phyloP scores from a whole-genome alignment of 192 early-diverging fungal species.

The Linnemannia zychae region DNA sequence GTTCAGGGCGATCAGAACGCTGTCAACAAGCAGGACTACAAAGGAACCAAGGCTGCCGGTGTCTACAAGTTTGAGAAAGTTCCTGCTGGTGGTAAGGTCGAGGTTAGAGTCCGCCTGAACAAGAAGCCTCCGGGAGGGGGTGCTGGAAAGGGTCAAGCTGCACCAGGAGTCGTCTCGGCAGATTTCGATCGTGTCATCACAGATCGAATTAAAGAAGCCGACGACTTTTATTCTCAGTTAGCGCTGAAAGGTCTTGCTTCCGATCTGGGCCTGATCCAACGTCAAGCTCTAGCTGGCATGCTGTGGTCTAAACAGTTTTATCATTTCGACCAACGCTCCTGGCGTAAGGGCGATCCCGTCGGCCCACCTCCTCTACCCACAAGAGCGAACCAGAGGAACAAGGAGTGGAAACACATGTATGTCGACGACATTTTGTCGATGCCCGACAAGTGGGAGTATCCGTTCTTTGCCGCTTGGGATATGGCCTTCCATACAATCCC shows the following conservation, averaged over 20 bases:
- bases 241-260: conserved; percentile 9
- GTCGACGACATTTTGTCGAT: conserved; percentile 52
- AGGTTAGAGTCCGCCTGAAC: conserved; percentile 42
- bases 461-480: conserved; percentile 57
- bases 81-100: conserved; percentile 50
- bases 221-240: conserved; percentile 30
- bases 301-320: conserved; percentile 56
- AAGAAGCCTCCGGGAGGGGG: not conserved
- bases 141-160: not conserved
- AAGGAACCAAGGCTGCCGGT: conserved; percentile 64
- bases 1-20: conserved; percentile 48
- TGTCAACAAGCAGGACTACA: conserved; percentile 40
- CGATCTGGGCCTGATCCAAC: conserved; percentile 28
- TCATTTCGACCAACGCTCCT: conserved; percentile 46
- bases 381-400: conserved; percentile 36
- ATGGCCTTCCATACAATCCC: conserved; percentile 51
- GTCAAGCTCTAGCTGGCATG: conserved; percentile 51
- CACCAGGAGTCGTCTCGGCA: not conserved
- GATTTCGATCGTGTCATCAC: conserved; percentile 31
- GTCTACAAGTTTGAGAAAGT: conserved; percentile 60
- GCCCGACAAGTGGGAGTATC: conserved; percentile 58
- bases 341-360: conserved; percentile 46
- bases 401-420: conserved; percentile 51
- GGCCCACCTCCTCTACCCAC: conserved; percentile 26
- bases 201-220: conserved; percentile 24